Evolutionary conservation across 148 eudicot species (phyloP).

Genomic region (Talinum fruticosum): DNA sequence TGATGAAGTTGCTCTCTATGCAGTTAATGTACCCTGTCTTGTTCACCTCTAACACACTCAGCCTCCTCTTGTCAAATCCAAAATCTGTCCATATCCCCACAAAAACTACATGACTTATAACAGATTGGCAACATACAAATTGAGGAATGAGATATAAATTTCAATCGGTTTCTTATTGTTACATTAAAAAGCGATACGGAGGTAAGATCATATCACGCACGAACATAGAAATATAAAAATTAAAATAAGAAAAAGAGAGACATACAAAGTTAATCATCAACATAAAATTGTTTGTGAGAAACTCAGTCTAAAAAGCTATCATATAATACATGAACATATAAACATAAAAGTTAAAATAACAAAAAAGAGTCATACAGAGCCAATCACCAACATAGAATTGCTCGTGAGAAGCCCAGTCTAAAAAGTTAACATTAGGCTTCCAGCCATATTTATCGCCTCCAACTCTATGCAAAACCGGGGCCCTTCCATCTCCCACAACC

Average conservation of each 20-base stretch:
- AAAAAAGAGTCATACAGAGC: constrained; percentile 40
- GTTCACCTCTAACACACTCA: constrained; percentile 55
- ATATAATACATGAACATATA: not conserved
- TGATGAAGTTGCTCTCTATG: constrained; percentile 32
- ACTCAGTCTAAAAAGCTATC: no score
- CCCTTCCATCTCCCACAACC: constrained; percentile 24
- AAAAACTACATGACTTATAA: no score
- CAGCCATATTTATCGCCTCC: constrained; percentile 48
- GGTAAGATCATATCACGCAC: no score
- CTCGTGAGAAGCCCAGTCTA: constrained; percentile 45
- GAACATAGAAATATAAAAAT: no score
- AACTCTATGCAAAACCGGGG: constrained; percentile 41
- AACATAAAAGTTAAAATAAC: not conserved
- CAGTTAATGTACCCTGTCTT: constrained; percentile 38
- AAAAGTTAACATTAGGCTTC: constrained; percentile 43
- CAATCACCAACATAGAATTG: constrained; percentile 60
- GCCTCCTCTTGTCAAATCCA: constrained; percentile 44
- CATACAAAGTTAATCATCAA: no score
- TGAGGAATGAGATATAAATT: no score
- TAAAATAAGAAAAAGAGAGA: not conserved
- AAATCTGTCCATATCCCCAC: constrained; percentile 36
- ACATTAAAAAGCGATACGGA: no score
- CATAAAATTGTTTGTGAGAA: no score
- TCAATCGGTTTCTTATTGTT: no score
- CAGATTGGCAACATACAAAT: no score